Percentiles rank a stretch among this genome's conserved stretches.
Evolutionary conservation across 805 yeast genomes (phyloP).

Genomic region (Schwanniomyces sp.): DNA sequence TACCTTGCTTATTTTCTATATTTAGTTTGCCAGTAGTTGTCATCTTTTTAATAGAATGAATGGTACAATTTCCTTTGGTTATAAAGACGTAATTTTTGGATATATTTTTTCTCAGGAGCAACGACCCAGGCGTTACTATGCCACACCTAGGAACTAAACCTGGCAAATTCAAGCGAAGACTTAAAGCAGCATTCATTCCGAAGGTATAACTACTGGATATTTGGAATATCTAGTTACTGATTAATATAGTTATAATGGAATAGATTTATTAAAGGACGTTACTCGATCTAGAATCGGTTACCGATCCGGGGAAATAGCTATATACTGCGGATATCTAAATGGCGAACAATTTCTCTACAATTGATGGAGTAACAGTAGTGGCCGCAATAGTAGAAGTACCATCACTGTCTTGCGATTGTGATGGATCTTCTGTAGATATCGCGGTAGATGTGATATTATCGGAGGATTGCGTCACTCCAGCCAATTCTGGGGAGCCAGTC

Average conservation of each 20-base stretch:
- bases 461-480: not conserved
- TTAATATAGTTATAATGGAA: not conserved
- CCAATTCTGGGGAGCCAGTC: constrained; percentile 1
- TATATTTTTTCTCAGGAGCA: not conserved
- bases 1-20: not conserved
- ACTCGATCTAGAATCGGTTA: constrained; percentile 1
- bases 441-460: not conserved
- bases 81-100: not conserved
- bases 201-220: not conserved
- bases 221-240: not conserved
- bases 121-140: not conserved
- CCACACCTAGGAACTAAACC: not conserved
- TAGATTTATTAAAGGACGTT: not conserved
- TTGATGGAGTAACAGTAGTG: constrained; percentile 11
- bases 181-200: not conserved
- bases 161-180: not conserved
- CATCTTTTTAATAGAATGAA: not conserved
- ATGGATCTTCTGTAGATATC: not conserved
- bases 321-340: not conserved
- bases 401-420: not conserved
- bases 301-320: constrained; percentile 5
- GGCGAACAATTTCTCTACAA: constrained; percentile 18
- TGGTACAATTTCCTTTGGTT: not conserved
- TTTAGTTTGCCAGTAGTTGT: not conserved
- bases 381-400: not conserved